Conservation (phyloP, 202 grass and related monocot genomes). For the Dendrocalamus latiflorus region DNA sequence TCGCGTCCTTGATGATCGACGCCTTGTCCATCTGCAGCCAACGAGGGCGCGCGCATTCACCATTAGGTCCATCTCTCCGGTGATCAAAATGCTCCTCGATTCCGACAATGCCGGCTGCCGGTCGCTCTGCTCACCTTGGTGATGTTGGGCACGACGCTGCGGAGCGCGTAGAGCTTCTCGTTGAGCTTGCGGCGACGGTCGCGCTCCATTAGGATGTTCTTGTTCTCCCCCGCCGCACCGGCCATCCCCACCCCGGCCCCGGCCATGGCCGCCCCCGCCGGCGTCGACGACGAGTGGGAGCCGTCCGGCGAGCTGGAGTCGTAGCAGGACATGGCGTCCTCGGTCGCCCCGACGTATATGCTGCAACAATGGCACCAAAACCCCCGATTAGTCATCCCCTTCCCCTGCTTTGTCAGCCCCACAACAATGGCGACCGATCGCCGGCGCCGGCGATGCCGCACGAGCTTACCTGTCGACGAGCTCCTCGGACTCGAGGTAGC, state of each 20-base stretch:
- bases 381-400: neutral
- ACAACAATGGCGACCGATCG: neutral
- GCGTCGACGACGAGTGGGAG: slow-evolving; percentile 30
- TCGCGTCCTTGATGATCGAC: slow-evolving; percentile 51
- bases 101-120: neutral
- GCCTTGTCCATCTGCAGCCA: slow-evolving; percentile 62
- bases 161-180: slow-evolving; percentile 80
- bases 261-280: neutral
- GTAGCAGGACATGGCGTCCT: slow-evolving; percentile 53
- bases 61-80: neutral
- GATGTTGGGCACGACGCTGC: slow-evolving; percentile 90
- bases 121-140: slow-evolving; percentile 53
- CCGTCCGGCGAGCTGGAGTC: slow-evolving; percentile 74
- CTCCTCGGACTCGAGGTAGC: slow-evolving; percentile 54
- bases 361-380: slow-evolving; percentile 10
- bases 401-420: neutral
- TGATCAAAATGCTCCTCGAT: neutral
- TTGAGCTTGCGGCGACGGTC: slow-evolving; percentile 83
- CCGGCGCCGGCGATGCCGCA: neutral
- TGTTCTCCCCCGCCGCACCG: neutral
- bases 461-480: slow-evolving; percentile 44
- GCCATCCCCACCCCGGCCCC: no score
- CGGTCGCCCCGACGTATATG: slow-evolving; percentile 38
- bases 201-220: slow-evolving; percentile 85
- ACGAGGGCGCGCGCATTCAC: neutral